Evolutionary conservation across 2,329 filamentous ascomycete genomes (phyloP).

Genomic region (Aspergillus quadricinctus): DNA sequence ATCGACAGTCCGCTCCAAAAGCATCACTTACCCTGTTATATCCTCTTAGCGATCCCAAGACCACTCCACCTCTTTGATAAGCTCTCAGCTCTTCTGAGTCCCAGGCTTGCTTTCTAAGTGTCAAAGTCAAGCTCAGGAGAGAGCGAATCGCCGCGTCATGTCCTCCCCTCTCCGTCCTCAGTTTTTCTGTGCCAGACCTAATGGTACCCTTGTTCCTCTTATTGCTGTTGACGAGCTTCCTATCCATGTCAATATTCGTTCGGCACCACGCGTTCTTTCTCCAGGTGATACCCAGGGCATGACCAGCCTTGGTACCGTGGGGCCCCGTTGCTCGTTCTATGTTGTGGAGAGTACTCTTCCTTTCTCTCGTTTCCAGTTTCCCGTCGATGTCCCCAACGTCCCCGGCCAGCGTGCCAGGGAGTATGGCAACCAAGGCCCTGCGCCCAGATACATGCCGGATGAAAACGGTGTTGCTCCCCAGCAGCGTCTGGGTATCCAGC

Average conservation of each 20-base stretch:
- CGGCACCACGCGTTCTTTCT: slow-evolving; percentile 33
- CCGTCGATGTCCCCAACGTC: slow-evolving; percentile 2
- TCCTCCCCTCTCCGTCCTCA: slow-evolving; percentile 30
- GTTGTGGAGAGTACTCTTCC: slow-evolving; percentile 24
- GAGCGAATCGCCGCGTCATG: slow-evolving; percentile 8
- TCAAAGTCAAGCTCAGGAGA: not conserved
- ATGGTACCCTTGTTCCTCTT: slow-evolving; percentile 39
- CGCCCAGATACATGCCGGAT: slow-evolving; percentile 20
- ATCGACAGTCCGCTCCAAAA: not conserved
- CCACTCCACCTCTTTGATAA: not conserved
- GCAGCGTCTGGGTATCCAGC: slow-evolving; percentile 20
- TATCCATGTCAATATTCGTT: slow-evolving; percentile 30
- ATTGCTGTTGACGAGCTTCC: slow-evolving; percentile 46
- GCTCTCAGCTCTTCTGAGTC: not conserved
- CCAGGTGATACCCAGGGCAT: slow-evolving; percentile 40
- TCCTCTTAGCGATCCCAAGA: not conserved
- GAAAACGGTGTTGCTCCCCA: slow-evolving; percentile 15
- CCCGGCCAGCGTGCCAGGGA: slow-evolving; percentile 9
- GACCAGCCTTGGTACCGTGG: slow-evolving; percentile 37
- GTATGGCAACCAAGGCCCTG: slow-evolving; percentile 15
- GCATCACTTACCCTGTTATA: slow-evolving; percentile 1
- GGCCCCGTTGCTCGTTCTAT: slow-evolving; percentile 31
- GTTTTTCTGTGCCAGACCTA: slow-evolving; percentile 41
- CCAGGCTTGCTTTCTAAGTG: not conserved
- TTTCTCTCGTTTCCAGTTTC: slow-evolving; percentile 2